Conservation (phyloP, 208 protist genomes). For the Angomonas ambiguus region DNA sequence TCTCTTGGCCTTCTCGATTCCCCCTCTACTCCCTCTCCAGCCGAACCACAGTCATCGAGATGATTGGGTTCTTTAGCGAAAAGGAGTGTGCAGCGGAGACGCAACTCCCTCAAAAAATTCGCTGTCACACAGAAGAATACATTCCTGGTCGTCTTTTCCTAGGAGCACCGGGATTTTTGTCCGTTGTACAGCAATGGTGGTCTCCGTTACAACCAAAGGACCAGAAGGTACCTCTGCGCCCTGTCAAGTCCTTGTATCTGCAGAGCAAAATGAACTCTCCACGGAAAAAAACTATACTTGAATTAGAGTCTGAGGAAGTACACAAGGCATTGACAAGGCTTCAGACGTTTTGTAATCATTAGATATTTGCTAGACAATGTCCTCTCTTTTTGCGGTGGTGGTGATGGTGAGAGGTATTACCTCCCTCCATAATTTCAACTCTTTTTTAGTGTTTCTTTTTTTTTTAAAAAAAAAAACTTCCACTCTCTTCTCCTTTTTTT, state of each 20-base stretch:
- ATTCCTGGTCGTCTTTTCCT: slow-evolving; percentile 52
- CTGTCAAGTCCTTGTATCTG: slow-evolving; percentile 4
- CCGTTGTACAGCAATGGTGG: slow-evolving; percentile 21
- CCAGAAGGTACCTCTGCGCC: background rate
- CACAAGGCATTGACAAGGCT: background rate
- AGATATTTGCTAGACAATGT: too few species aligned
- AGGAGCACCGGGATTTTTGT: slow-evolving; percentile 63
- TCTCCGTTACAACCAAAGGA: slow-evolving; percentile 2
- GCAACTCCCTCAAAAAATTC: slow-evolving; percentile 14
- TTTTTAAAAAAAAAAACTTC: too few species aligned
- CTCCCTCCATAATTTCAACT: slow-evolving; percentile 1
- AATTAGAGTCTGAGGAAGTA: slow-evolving; percentile 6
- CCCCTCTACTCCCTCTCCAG: slow-evolving; percentile 18
- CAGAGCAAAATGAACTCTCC: slow-evolving; percentile 9
- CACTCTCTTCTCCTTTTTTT: background rate
- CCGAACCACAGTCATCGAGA: background rate
- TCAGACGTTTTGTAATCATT: background rate
- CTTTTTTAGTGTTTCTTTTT: background rate
- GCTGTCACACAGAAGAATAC: slow-evolving; percentile 13
- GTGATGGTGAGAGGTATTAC: too few species aligned
- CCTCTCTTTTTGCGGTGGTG: too few species aligned
- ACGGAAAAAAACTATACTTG: background rate
- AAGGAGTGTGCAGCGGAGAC: background rate
- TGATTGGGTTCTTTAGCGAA: background rate
- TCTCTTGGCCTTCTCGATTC: slow-evolving; percentile 27